Conservation (phyloP, 768 basidiomycete genomes). For the Paxillus rubicundulus region DNA sequence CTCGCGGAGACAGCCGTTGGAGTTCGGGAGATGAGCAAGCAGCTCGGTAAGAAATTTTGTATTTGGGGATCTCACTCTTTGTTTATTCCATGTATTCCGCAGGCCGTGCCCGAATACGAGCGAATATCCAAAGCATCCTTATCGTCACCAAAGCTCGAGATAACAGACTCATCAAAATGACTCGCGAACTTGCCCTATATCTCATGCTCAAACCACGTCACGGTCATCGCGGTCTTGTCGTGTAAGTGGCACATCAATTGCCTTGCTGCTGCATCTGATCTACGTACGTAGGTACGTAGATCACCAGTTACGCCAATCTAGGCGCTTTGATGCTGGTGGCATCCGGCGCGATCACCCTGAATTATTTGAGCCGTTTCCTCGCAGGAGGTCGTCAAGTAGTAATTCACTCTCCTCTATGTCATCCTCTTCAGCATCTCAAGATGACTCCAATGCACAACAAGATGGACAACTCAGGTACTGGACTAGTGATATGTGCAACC, state of each 20-base stretch:
- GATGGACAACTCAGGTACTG: slow-evolving; percentile 96
- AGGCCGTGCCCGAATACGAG: slow-evolving; percentile 91
- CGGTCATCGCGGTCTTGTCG: slow-evolving; percentile 75
- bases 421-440: slow-evolving; percentile 42
- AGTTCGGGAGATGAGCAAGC: slow-evolving; percentile 98
- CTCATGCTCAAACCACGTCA: slow-evolving; percentile 85
- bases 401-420: slow-evolving; percentile 59
- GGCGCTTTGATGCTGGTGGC: slow-evolving; percentile 91
- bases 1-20: slow-evolving; percentile 96
- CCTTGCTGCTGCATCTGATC: slow-evolving; percentile 13
- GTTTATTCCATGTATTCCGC: slow-evolving; percentile 10
- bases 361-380: slow-evolving; percentile 76
- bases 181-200: slow-evolving; percentile 89
- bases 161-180: slow-evolving; percentile 93
- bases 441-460: slow-evolving; percentile 41
- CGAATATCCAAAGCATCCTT: slow-evolving; percentile 88
- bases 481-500: slow-evolving; percentile 95
- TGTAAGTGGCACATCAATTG: slow-evolving; percentile 49
- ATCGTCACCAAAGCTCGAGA: slow-evolving; percentile 98
- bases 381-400: slow-evolving; percentile 68
- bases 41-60: slow-evolving; percentile 65
- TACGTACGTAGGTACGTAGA: slow-evolving; percentile 78
- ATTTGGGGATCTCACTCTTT: not conserved
- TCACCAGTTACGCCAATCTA: slow-evolving; percentile 81
- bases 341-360: slow-evolving; percentile 85